Base-by-base conservation (phyloP, 345 rosid species). In the Salix purpurea region DNA sequence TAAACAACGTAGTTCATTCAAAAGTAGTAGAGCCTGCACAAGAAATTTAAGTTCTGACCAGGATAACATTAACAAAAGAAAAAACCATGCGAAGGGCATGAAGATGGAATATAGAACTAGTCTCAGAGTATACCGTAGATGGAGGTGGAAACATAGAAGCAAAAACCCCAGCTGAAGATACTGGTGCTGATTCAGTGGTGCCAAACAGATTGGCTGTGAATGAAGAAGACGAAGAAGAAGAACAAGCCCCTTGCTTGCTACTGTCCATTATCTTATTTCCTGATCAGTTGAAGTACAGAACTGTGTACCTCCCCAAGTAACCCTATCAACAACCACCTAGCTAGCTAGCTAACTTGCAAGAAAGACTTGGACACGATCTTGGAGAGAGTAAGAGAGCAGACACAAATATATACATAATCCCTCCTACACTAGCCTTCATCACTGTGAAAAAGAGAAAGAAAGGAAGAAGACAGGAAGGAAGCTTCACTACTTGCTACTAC, bases 201-300 rank as follows among this genome's bases (percentile, higher is more conserved):
- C 96, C 92, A 74, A 89, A 94, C 71, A 94, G 90, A 68, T 91
- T 87, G 77, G 90, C 75, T 9, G 90, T 83, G 71, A 89, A 86
- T 5, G 89, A 90, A 54, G 89, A 85, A 60, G 90, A 75, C 50
- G 89, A 91, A 54, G 89, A 85, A 60, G 90, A 75, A 67, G 90
- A 72, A 65, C 84, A 83, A 71, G 86, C 73, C 23, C 71, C 69
- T 75, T 81, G 77, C 71, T 84, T 88, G 82, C 87, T 88, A 70
- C 74, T 71, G 37, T 88, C 98, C 98, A 90, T 90, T 69, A 21
- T 54, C 44, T 19, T 19, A 24, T 62, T 67, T 71, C 32, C 37
- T 7, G 15, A 34, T 18, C 65, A 30, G 13, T 48, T 48, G 42
- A 32, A 9, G 21, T 37, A 24, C 13, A 42, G 44, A 69, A 62